Conservation (phyloP, 352 stramenopile species). For the Phytophthora pinifolia region DNA sequence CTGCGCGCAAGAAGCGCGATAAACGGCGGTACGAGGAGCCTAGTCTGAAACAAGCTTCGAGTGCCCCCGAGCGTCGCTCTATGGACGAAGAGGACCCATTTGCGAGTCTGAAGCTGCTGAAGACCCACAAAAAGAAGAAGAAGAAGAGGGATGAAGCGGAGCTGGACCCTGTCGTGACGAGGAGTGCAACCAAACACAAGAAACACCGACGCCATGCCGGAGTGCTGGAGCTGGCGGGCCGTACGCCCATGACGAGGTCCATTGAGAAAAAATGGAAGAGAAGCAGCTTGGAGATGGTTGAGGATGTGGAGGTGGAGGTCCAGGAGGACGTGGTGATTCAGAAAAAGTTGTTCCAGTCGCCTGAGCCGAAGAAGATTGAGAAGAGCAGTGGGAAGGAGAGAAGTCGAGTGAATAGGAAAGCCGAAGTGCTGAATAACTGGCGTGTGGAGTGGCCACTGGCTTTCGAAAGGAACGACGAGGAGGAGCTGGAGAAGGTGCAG, state of each 20-base stretch:
- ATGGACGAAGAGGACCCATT: conserved; percentile 30
- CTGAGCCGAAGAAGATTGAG: conserved; percentile 8
- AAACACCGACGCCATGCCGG: conserved; percentile 6
- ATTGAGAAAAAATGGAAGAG: conserved; percentile 30
- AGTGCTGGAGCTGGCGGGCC: conserved; percentile 21
- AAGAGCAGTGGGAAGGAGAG: not conserved
- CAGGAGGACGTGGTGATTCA: conserved; percentile 36
- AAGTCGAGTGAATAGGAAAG: conserved; percentile 12
- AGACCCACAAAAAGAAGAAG: conserved; percentile 17
- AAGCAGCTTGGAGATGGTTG: conserved; percentile 26
- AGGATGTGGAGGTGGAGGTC: conserved; percentile 15
- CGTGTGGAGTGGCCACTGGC: conserved; percentile 32
- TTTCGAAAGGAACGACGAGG: conserved; percentile 1
- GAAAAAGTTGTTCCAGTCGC: conserved; percentile 35
- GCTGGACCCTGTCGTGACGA: conserved; percentile 9
- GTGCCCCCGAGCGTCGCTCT: conserved; percentile 5
- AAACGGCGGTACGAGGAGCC: conserved; percentile 14
- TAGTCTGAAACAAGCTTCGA: conserved; percentile 1
- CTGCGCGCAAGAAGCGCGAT: conserved; percentile 27
- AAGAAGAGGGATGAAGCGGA: conserved; percentile 4
- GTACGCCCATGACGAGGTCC: conserved; percentile 26
- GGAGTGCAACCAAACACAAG: conserved; percentile 16
- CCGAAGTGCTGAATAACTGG: conserved; percentile 29
- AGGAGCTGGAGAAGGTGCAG: conserved; percentile 13
- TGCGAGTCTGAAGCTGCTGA: conserved; percentile 15